These are phyloP conservation scores for Podaxis mareebaensis DNA, from an alignment of 768 basidiomycete genomes.

Conservation along the genomic window DNA sequence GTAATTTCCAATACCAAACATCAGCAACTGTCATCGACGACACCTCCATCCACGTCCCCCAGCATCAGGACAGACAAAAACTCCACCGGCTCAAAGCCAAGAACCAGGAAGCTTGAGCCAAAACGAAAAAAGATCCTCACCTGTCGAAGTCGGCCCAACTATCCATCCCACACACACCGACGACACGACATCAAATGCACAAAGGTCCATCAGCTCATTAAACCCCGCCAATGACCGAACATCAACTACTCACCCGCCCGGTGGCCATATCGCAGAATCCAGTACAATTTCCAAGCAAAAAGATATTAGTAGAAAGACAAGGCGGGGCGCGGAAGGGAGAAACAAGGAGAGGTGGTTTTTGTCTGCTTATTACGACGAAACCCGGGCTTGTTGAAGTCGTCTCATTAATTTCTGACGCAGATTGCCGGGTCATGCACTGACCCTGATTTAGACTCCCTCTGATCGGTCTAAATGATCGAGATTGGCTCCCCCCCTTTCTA, in stretches of 20 bases:
- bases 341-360: not conserved
- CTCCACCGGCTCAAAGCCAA: not conserved
- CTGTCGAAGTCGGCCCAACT: constrained; percentile 82
- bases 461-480: constrained; percentile 3
- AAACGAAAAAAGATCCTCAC: constrained; percentile 36
- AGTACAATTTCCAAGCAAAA: not conserved
- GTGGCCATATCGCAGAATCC: constrained; percentile 51
- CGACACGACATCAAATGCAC: not conserved
- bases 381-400: constrained; percentile 3
- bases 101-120: not conserved
- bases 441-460: not conserved
- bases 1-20: constrained; percentile 13
- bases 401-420: constrained; percentile 15
- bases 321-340: not conserved
- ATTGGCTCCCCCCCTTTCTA: not conserved
- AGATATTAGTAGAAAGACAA: not conserved
- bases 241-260: constrained; percentile 51
- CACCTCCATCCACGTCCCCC: not conserved
- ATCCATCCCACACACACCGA: not conserved
- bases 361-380: not conserved
- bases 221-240: not conserved
- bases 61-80: not conserved
- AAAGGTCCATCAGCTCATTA: not conserved
- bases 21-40: constrained; percentile 10
- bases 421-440: constrained; percentile 2